Evolutionary conservation across 1,284 basidiomycete species (phyloP).

Genomic region (Amylostereum areolatum): DNA sequence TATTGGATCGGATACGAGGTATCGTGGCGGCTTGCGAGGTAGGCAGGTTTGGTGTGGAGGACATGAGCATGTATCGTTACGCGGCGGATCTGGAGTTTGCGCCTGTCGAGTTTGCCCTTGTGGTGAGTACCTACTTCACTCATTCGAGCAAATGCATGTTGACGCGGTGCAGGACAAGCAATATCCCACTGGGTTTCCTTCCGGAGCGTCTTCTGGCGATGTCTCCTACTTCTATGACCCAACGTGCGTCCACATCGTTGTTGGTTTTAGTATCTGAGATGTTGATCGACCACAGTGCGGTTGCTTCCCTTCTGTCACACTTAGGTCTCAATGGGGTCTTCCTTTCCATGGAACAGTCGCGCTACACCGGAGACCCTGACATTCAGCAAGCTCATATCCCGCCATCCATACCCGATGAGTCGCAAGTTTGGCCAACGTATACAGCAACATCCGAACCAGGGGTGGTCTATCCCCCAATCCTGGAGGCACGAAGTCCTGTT

Average conservation of each 20-base stretch:
- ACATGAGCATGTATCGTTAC: slow-evolving; percentile 9
- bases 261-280: not conserved
- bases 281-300: slow-evolving; percentile 3
- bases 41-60: slow-evolving; percentile 7
- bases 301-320: slow-evolving; percentile 7
- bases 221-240: slow-evolving; percentile 10
- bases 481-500: slow-evolving; percentile 6
- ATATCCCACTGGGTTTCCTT: slow-evolving; percentile 3
- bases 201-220: not conserved
- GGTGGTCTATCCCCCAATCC: slow-evolving; percentile 8
- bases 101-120: slow-evolving; percentile 9
- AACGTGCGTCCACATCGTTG: slow-evolving; percentile 2
- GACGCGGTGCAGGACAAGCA: slow-evolving; percentile 5
- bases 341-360: slow-evolving; percentile 2
- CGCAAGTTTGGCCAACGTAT: slow-evolving; percentile 7
- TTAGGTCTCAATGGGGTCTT: slow-evolving; percentile 9
- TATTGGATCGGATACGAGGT: no score
- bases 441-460: slow-evolving; percentile 1
- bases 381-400: no score
- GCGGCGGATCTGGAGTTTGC: slow-evolving; percentile 10
- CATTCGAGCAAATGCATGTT: not conserved
- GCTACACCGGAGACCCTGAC: no score
- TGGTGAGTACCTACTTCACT: slow-evolving; percentile 3
- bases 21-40: not conserved
- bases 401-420: no score